Evolutionary conservation across 1,284 basidiomycete genomes (phyloP).

Genomic region (Heliocybe sulcata): DNA sequence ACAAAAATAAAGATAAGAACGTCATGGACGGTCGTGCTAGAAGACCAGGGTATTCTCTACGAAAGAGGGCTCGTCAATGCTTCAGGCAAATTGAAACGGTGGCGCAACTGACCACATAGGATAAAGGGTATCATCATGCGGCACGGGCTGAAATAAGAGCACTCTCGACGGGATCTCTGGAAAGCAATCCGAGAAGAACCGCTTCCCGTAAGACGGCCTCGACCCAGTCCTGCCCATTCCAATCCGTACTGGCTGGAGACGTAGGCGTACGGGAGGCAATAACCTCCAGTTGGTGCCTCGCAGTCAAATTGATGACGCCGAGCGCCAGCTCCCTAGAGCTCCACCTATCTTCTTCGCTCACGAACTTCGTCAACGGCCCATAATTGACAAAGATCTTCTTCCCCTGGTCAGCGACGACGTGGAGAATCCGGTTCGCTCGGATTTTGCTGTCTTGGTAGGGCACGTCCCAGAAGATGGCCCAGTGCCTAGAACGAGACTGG

Average conservation of each 20-base stretch:
- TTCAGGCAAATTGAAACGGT: neutral
- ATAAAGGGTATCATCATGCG: neutral
- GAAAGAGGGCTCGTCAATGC: neutral
- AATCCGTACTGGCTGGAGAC: neutral
- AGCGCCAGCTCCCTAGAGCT: neutral
- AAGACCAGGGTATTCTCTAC: neutral
- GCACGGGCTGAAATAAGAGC: neutral
- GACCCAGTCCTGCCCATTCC: slow-evolving; percentile 1
- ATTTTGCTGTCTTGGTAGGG: neutral
- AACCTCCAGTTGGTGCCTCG: neutral
- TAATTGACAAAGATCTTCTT: neutral
- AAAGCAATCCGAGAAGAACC: neutral
- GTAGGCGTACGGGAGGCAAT: neutral
- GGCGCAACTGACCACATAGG: neutral
- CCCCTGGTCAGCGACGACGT: neutral
- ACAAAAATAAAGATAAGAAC: too few relatives aligned
- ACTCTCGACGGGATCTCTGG: neutral
- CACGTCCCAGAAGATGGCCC: neutral
- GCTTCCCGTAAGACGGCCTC: neutral
- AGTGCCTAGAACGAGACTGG: neutral
- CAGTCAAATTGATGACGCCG: neutral
- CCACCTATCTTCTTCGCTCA: neutral
- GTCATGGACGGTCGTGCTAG: too few relatives aligned
- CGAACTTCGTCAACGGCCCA: neutral
- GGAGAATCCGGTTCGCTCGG: neutral